Conservation (phyloP, 225 moss, liverwort and hornwort genomes). For the Antitrichia curtipendula region DNA sequence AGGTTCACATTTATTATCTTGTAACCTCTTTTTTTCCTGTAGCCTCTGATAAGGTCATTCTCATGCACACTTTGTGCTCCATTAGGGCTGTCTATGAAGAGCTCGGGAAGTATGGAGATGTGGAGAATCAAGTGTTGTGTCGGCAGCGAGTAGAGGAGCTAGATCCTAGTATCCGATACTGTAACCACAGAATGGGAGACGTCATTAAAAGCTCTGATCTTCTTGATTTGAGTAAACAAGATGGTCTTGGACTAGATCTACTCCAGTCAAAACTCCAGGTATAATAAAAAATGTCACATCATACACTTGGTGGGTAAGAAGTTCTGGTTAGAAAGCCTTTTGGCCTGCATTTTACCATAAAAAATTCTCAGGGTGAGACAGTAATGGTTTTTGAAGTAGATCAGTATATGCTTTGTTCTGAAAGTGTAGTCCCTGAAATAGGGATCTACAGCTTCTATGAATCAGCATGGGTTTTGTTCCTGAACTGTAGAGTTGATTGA, state of each 20-base stretch:
- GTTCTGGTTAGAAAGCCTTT: neutral
- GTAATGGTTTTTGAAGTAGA: too few species aligned
- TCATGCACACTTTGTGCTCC: neutral
- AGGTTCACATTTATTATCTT: neutral
- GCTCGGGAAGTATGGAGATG: slow-evolving; percentile 85
- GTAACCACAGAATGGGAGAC: slow-evolving; percentile 73
- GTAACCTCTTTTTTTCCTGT: neutral
- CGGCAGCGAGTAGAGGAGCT: slow-evolving; percentile 91
- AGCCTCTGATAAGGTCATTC: neutral
- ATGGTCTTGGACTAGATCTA: slow-evolving; percentile 73
- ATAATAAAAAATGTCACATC: neutral
- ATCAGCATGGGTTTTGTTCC: neutral
- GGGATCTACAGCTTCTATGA: neutral
- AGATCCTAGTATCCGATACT: slow-evolving; percentile 76
- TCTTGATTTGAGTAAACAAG: slow-evolving; percentile 82
- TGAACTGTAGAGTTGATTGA: neutral
- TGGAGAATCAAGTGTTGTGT: slow-evolving; percentile 87
- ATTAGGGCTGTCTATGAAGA: slow-evolving; percentile 79
- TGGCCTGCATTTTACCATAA: neutral
- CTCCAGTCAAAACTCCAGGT: slow-evolving; percentile 97
- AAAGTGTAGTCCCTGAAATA: neutral
- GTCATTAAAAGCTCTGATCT: slow-evolving; percentile 60
- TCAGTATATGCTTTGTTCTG: neutral
- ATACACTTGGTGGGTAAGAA: neutral
- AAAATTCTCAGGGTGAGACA: neutral